A percentile compares a stretch with the other conserved stretches of the same genome.
phyloP scores from a whole-genome alignment of 768 basidiomycete genomes.

The Tubosaeta sp. region DNA sequence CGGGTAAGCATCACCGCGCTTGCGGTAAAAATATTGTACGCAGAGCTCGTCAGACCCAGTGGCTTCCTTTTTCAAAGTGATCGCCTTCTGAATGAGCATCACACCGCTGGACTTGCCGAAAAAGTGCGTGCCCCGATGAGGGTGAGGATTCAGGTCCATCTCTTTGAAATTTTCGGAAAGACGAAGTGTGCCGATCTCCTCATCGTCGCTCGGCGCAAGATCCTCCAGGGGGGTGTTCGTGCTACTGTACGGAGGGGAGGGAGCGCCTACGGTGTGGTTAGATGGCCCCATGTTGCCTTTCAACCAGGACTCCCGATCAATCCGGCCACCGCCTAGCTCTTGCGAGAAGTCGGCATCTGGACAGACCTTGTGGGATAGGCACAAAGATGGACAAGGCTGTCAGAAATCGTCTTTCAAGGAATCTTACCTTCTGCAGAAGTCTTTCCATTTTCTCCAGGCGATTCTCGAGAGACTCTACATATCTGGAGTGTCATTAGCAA shows the following conservation, averaged over 20 bases:
- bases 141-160: slow-evolving; percentile 11
- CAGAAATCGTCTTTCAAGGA: neutral
- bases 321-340: slow-evolving; percentile 44
- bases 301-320: slow-evolving; percentile 39
- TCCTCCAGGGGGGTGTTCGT: slow-evolving; percentile 14
- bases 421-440: slow-evolving; percentile 46
- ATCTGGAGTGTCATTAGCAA: slow-evolving; percentile 32
- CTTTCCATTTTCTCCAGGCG: slow-evolving; percentile 64
- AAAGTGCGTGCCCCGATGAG: slow-evolving; percentile 21
- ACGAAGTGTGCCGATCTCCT: slow-evolving; percentile 18
- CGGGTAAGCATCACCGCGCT: slow-evolving; percentile 7
- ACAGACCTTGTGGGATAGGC: slow-evolving; percentile 38
- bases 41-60: slow-evolving; percentile 34
- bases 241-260: slow-evolving; percentile 9
- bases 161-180: slow-evolving; percentile 24
- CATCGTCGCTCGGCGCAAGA: slow-evolving; percentile 27
- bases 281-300: slow-evolving; percentile 12
- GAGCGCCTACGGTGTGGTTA: slow-evolving; percentile 9
- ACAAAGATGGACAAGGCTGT: neutral
- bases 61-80: slow-evolving; percentile 57
- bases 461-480: slow-evolving; percentile 58
- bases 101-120: slow-evolving; percentile 41
- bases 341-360: slow-evolving; percentile 60
- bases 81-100: slow-evolving; percentile 42
- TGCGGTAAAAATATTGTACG: neutral